Base-by-base conservation (phyloP, 2,329 filamentous ascomycete genomes). In the Fusarium metavorans region DNA sequence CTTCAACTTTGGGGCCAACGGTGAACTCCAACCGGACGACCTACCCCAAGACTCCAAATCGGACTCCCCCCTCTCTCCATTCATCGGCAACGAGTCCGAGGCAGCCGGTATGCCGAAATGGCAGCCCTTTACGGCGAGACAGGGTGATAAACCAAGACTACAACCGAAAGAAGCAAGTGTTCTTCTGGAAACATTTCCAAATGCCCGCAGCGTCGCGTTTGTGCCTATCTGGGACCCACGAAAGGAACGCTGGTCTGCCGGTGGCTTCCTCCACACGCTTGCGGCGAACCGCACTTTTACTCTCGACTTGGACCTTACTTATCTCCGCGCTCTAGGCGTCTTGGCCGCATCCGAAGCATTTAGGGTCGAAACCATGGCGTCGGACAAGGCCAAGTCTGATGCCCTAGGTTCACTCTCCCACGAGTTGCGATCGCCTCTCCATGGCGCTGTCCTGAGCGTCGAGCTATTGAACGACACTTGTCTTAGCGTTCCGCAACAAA, bases 331-430 rank as follows among this genome's bases (percentile, higher is more conserved):
- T 0, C 90, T 91, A 70, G 86, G 85, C 0, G 86, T 87, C 63
- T 86, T 87, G 1, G 87, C 89, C 18, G 90, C 90, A 84, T 85
- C 88, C 0, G 89, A 92, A 63, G 82, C 92, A 1, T 85, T 87
- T 0, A 83, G 87, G 2, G 70, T 89, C 6, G 79, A 84, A 13
- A 76, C 81, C 0, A 65, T 80, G 13, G 76, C 80, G 11, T 82
- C 83, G 0, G 84, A 86, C 37, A 85, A 83, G 62, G 86, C 88
- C 35, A 91, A 91, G 77, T 86, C 87, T 2, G 89, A 91, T 66
- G 87, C 91, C 39, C 85, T 92, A 9, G 87, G 88, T 1, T 91
- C 88, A 1, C 86, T 92, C 7, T 90, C 88, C 4, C 90, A 92
- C 75, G 90, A 92, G 76, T 80, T 92, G 16, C 84, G 90, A 6